phyloP scores from a whole-genome alignment of 805 yeast genomes.

The Candida insectalens region DNA sequence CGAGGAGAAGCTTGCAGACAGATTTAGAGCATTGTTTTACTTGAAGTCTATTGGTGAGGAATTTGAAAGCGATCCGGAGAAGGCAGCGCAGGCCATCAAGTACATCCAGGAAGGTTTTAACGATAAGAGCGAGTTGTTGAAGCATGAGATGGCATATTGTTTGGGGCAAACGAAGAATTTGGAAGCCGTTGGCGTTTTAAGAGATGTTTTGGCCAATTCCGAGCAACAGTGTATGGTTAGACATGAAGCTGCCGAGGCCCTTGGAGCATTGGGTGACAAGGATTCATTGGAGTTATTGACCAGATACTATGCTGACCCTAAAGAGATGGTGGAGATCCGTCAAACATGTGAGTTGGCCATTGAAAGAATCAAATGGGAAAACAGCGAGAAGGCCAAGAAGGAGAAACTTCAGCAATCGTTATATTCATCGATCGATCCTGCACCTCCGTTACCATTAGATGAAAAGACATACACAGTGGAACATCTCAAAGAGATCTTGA shows the following conservation, averaged over 20 bases:
- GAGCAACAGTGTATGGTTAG: conserved; percentile 91
- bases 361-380: conserved; percentile 90
- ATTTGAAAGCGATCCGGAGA: conserved; percentile 36
- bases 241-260: conserved; percentile 98
- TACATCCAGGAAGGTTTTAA: conserved; percentile 79
- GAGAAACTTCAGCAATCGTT: conserved; percentile 70
- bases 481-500: conserved; percentile 57
- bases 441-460: conserved; percentile 82
- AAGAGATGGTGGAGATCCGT: conserved; percentile 63
- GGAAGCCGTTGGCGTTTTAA: conserved; percentile 65
- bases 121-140: conserved; percentile 68
- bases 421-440: conserved; percentile 90
- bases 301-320: conserved; percentile 65
- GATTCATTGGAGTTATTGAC: conserved; percentile 60
- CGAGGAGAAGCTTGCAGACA: conserved; percentile 62
- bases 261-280: conserved; percentile 87
- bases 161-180: conserved; percentile 89
- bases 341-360: conserved; percentile 98
- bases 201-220: conserved; percentile 55
- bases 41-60: conserved; percentile 81
- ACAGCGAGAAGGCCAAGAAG: conserved; percentile 50
- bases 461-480: conserved; percentile 45
- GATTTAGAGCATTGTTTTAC: conserved; percentile 92
- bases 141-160: conserved; percentile 97
- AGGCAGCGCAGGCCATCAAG: conserved; percentile 60